Percentiles rank a stretch among this genome's conserved stretches.
Evolutionary conservation across 345 rosid genomes (phyloP).

Genomic region (Sonneratia alba): DNA sequence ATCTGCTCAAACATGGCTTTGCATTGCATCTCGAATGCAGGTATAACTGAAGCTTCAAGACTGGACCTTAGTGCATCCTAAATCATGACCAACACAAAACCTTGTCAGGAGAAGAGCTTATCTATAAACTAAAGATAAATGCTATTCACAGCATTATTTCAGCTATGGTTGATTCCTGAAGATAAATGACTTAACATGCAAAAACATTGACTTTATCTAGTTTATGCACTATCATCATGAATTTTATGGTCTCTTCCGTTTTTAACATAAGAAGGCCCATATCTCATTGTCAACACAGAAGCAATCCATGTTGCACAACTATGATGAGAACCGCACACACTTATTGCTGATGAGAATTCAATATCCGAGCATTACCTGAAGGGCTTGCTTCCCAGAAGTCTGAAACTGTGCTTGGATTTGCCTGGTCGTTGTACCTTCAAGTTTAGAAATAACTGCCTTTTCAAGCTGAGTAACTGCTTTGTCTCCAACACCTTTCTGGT

Average conservation of each 20-base stretch:
- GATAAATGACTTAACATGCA: background rate
- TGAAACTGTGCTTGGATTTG: slow-evolving; percentile 74
- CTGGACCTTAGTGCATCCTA: slow-evolving; percentile 56
- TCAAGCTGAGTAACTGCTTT: slow-evolving; percentile 57
- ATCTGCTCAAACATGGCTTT: slow-evolving; percentile 72
- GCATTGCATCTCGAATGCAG: slow-evolving; percentile 70
- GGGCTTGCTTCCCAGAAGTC: slow-evolving; percentile 69
- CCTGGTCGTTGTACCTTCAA: slow-evolving; percentile 52
- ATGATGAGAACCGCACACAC: background rate
- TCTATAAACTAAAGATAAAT: background rate
- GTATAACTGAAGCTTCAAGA: slow-evolving; percentile 57
- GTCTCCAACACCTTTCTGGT: slow-evolving; percentile 71
- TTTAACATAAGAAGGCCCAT: background rate
- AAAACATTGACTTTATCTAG: background rate
- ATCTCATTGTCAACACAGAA: background rate
- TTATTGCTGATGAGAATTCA: background rate
- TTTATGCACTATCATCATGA: background rate
- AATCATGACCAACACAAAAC: slow-evolving; percentile 9
- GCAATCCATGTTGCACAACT: background rate
- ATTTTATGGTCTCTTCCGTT: background rate
- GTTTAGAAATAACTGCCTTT: slow-evolving; percentile 49
- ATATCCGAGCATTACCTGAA: slow-evolving; percentile 38
- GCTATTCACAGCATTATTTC: background rate
- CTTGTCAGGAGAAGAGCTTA: background rate
- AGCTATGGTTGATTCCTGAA: no score